A percentile compares a stretch with the other conserved stretches of the same genome.
phyloP scores from a whole-genome alignment of 306 rosid species.

The Mimosa bimucronata region DNA sequence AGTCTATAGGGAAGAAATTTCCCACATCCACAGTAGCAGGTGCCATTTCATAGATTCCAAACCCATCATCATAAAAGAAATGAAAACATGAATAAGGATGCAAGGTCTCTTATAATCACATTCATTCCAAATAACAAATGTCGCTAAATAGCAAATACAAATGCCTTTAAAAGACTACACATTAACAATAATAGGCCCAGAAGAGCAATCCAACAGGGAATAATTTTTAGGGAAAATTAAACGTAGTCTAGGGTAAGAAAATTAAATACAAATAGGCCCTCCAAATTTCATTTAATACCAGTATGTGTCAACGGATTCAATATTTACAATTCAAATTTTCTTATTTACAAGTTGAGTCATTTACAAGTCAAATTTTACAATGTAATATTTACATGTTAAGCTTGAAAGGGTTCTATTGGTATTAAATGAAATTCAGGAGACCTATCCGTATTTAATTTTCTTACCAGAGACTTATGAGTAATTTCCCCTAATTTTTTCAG shows the following conservation, averaged over 20 bases:
- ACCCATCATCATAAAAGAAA: conserved; percentile 23
- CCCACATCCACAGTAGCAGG: conserved; percentile 20
- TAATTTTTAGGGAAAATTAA: background rate
- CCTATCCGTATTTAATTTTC: conserved; percentile 52
- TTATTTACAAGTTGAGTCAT: too few relatives aligned
- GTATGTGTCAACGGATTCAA: too few relatives aligned
- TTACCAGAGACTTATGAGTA: too few relatives aligned
- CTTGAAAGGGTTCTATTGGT: background rate
- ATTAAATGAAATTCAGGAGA: conserved; percentile 30
- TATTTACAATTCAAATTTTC: too few relatives aligned
- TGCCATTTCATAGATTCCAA: conserved; percentile 21
- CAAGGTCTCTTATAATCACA: conserved; percentile 14
- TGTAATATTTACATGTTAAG: background rate
- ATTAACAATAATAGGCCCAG: conserved; percentile 19
- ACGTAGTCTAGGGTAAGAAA: background rate
- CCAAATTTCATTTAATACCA: background rate
- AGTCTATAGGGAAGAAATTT: background rate
- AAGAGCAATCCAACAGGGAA: conserved; percentile 24
- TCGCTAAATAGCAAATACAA: conserved; percentile 24
- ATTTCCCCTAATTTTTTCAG: background rate
- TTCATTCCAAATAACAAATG: conserved; percentile 23
- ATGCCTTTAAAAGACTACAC: conserved; percentile 17
- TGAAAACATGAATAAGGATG: conserved; percentile 17
- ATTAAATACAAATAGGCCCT: background rate
- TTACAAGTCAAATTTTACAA: background rate